phyloP scores from a whole-genome alignment of 1,284 basidiomycete genomes.

The Omphalotus olearius region DNA sequence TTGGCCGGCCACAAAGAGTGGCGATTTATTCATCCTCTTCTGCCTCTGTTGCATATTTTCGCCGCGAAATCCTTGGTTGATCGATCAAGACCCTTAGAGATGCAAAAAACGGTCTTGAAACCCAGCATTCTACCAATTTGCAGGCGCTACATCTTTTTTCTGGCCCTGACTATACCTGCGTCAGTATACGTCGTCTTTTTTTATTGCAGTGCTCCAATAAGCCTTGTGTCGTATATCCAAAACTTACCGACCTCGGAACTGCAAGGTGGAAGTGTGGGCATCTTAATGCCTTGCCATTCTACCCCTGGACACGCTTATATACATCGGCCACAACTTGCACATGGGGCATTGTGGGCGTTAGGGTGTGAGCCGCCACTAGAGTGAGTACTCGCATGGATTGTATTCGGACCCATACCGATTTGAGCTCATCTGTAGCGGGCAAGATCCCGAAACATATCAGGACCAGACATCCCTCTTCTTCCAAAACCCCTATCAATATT shows the following conservation, averaged over 20 bases:
- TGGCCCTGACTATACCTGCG: conserved; percentile 54
- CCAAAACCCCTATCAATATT: conserved; percentile 63
- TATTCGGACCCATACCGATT: conserved; percentile 1
- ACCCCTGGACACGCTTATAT: conserved; percentile 92
- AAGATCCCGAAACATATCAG: conserved; percentile 51
- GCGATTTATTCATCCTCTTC: conserved; percentile 90
- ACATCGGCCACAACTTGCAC: conserved; percentile 60
- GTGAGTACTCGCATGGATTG: conserved; percentile 37
- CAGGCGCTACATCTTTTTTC: conserved; percentile 32
- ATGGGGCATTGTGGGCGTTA: conserved; percentile 71
- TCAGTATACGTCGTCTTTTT: conserved; percentile 66
- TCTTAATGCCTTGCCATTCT: conserved; percentile 98
- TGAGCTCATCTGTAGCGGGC: conserved; percentile 35
- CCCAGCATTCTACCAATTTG: conserved; percentile 28
- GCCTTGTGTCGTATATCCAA: conserved; percentile 64
- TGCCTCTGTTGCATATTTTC: conserved; percentile 84
- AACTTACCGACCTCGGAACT: conserved; percentile 45
- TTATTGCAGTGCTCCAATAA: conserved; percentile 78
- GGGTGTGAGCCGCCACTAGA: conserved; percentile 88
- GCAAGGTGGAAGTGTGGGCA: conserved; percentile 55
- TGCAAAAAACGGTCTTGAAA: conserved; percentile 6
- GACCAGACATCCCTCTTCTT: conserved; percentile 90
- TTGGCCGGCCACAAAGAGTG: conserved; percentile 91
- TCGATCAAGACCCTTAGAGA: conserved; percentile 17
- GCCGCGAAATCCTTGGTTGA: conserved; percentile 71